A percentile compares a stretch with the other conserved stretches of the same genome.
phyloP scores from a whole-genome alignment of 768 basidiomycete species.

The Mycena galericulata region DNA sequence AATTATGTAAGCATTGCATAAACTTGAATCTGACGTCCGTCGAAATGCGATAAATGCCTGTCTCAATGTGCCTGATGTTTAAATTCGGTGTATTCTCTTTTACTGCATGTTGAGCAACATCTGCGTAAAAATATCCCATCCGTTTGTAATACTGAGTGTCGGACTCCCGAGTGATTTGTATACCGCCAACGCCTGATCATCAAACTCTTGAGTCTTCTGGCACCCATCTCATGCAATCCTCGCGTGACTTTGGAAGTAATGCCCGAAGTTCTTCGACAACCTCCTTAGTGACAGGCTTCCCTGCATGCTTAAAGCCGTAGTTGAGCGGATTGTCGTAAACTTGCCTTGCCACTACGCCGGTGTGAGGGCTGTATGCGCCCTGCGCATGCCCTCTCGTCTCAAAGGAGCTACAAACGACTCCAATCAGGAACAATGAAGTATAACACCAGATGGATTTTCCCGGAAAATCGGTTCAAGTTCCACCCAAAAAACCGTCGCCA shows the following conservation, averaged over 20 bases:
- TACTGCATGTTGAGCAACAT: constrained; percentile 19
- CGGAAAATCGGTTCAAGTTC: too few species aligned
- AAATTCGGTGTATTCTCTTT: too few species aligned
- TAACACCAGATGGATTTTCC: too few species aligned
- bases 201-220: constrained; percentile 20
- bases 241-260: neutral
- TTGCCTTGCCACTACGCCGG: constrained; percentile 9
- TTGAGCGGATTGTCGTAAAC: constrained; percentile 7
- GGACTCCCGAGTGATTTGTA: neutral
- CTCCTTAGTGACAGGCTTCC: neutral
- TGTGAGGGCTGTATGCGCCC: too few species aligned
- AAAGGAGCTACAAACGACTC: too few species aligned
- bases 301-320: constrained; percentile 9
- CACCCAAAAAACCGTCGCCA: too few species aligned
- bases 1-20: too few species aligned
- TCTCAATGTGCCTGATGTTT: too few species aligned
- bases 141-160: neutral
- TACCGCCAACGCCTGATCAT: neutral
- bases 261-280: constrained; percentile 12
- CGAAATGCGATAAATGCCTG: too few species aligned
- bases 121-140: constrained; percentile 10
- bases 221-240: constrained; percentile 20
- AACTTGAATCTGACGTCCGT: too few species aligned
- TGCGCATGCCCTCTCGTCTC: too few species aligned
- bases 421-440: too few species aligned